Base-by-base conservation (phyloP, 108 stramenopile species). In the Skeletonema costatum region DNA sequence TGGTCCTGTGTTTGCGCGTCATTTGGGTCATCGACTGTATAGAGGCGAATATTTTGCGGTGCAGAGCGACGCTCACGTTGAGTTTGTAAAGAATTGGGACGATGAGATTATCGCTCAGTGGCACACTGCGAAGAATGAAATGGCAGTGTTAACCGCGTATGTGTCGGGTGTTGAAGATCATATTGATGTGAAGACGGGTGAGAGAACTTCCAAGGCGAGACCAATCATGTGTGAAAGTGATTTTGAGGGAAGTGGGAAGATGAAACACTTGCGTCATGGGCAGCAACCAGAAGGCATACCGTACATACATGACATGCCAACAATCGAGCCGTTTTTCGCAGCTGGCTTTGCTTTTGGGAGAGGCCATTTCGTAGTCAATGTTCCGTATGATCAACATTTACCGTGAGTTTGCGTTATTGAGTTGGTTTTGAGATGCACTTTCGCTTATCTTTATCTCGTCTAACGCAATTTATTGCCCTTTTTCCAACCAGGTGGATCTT, bases 21-120 rank as follows among this genome's bases (percentile, higher is more conserved):
- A 94, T 75, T 70, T 97, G 30, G 97, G 89, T 7, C 76, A 94
- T 78, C 85, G 97, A 14, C 74, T 93, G 60, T 96, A 96, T 70
- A 82, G 92, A 63, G 97, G 96, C 8, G 97, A 99, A 87, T 97
- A 95, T 66, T 99, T 94, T 84, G 97, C 96, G 31, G 92, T 99
- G 91, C 97, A 98, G 81, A 76, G 89, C 12, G 97, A 98, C 84
- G 86, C 93, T 32, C 98, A 99, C 79, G 94, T 97, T 35, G 87
- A 89, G 36, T 97, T 97, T 73, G 91, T 93, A 33, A 32, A 81
- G 32, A 75, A 88, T 56, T 99, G 98, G 98, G 98, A 99, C 60
- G 68, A 61, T 19, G 78, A 87, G 44, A 91, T 98, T 53, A 83
- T 97, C 32, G 38, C 78, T 4, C 96, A 97, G 75, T 95, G 92